Percentiles rank a stretch among this genome's conserved stretches.
Evolutionary conservation across 2,329 filamentous ascomycete species (phyloP).

Genomic region (Cercospora canescens): DNA sequence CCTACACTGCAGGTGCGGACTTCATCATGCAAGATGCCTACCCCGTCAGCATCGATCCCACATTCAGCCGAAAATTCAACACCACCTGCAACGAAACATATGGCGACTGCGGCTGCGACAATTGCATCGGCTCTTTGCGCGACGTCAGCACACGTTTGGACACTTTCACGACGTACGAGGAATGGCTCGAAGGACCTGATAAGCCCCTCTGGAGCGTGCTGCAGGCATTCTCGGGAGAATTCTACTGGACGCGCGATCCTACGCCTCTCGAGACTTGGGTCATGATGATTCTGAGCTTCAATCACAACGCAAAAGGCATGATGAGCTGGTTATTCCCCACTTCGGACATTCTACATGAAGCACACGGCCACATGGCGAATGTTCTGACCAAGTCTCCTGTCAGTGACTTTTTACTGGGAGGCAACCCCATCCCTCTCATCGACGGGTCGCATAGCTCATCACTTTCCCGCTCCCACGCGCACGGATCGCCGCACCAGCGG

Average conservation of each 20-base stretch:
- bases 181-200: constrained; percentile 37
- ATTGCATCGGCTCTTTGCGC: constrained; percentile 54
- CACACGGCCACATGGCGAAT: constrained; percentile 42
- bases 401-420: constrained; percentile 41
- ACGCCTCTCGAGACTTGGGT: constrained; percentile 47
- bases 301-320: constrained; percentile 53
- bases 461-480: background rate
- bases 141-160: constrained; percentile 54
- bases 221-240: constrained; percentile 51
- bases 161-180: constrained; percentile 42
- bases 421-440: constrained; percentile 27
- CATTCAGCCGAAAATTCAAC: constrained; percentile 54
- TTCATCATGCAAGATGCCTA: constrained; percentile 63
- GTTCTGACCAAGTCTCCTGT: constrained; percentile 39
- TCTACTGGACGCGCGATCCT: constrained; percentile 51
- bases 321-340: constrained; percentile 51
- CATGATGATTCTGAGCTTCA: constrained; percentile 51
- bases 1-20: constrained; percentile 58
- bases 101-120: constrained; percentile 64
- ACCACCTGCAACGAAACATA: constrained; percentile 60
- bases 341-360: constrained; percentile 36
- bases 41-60: constrained; percentile 59
- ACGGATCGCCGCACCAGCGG: background rate
- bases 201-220: constrained; percentile 54
- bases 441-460: background rate